phyloP scores from a whole-genome alignment of 371 early-diverging fungal species.

The Rhizopus microsporus region DNA sequence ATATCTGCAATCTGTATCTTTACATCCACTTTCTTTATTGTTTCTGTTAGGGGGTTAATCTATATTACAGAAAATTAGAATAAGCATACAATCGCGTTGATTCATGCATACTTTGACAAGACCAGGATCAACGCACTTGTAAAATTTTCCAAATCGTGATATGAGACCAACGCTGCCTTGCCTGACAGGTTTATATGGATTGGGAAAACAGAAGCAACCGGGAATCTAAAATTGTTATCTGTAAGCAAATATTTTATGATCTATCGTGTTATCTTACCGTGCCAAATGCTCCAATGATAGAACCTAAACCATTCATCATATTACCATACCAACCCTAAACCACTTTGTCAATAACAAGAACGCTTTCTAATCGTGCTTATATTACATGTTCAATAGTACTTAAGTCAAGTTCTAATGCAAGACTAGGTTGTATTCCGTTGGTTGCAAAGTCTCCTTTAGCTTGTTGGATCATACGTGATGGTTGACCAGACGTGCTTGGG shows the following conservation, averaged over 20 bases:
- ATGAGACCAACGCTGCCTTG: slow-evolving; percentile 80
- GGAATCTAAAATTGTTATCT: slow-evolving; percentile 25
- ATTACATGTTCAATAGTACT: slow-evolving; percentile 37
- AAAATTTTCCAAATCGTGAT: slow-evolving; percentile 80
- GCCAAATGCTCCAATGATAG: slow-evolving; percentile 45
- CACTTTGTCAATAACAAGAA: neutral
- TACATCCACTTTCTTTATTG: slow-evolving; percentile 66
- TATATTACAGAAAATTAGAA: slow-evolving; percentile 4
- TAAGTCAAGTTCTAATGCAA: slow-evolving; percentile 33
- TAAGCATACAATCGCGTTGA: neutral
- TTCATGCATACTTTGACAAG: slow-evolving; percentile 61
- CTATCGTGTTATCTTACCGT: slow-evolving; percentile 28
- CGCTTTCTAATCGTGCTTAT: neutral
- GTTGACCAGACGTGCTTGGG: neutral
- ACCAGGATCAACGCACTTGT: slow-evolving; percentile 90
- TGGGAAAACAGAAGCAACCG: slow-evolving; percentile 64
- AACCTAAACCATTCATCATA: slow-evolving; percentile 54
- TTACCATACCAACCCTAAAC: slow-evolving; percentile 48
- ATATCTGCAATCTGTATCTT: slow-evolving; percentile 78
- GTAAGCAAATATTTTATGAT: neutral
- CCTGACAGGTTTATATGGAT: slow-evolving; percentile 72
- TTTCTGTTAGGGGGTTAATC: slow-evolving; percentile 76
- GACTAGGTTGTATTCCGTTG: slow-evolving; percentile 30
- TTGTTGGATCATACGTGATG: neutral
- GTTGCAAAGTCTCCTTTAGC: slow-evolving; percentile 19